These are phyloP conservation scores for Setomelanomma holmii DNA, from an alignment of 2,329 filamentous ascomycete species.

Conservation along the genomic window DNA sequence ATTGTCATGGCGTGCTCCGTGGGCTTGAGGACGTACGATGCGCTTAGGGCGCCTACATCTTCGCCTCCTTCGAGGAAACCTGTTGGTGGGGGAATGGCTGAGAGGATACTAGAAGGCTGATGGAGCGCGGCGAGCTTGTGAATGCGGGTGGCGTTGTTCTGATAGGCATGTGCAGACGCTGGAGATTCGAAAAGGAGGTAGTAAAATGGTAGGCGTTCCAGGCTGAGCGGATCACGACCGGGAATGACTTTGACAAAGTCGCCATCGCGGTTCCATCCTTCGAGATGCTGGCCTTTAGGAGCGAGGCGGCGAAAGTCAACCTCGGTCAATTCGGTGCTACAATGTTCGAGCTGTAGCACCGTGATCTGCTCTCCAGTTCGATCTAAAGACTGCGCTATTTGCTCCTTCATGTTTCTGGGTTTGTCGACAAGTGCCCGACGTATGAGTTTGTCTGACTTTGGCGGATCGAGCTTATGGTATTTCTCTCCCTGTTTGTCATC, in stretches of 20 bases:
- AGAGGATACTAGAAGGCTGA: conserved; percentile 51
- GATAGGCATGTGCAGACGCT: conserved; percentile 68
- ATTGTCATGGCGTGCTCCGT: conserved; percentile 29
- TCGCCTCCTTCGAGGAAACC: conserved; percentile 56
- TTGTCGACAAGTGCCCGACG: conserved; percentile 6
- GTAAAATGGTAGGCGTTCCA: conserved; percentile 70
- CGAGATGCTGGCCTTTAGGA: conserved; percentile 67
- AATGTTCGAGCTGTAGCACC: conserved; percentile 64
- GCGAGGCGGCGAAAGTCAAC: conserved; percentile 75
- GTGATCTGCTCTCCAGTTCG: conserved; percentile 39
- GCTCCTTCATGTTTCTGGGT: conserved; percentile 19
- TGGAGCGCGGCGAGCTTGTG: conserved; percentile 57
- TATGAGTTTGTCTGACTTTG: conserved; percentile 19
- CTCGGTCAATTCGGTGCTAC: conserved; percentile 60
- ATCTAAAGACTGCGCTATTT: conserved; percentile 31
- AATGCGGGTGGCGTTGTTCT: conserved; percentile 61
- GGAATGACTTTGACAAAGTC: conserved; percentile 71
- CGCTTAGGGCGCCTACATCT: conserved; percentile 52
- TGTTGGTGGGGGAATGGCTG: conserved; percentile 52
- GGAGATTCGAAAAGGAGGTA: conserved; percentile 71
- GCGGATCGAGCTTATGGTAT: conserved; percentile 39
- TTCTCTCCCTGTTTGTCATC: conserved; percentile 18
- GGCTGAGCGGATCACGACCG: conserved; percentile 67
- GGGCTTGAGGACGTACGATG: conserved; percentile 58
- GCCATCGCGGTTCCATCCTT: conserved; percentile 66